These are phyloP conservation scores for Plasmodium ovale DNA, from an alignment of 169 alveolate species.

Conservation along the genomic window DNA sequence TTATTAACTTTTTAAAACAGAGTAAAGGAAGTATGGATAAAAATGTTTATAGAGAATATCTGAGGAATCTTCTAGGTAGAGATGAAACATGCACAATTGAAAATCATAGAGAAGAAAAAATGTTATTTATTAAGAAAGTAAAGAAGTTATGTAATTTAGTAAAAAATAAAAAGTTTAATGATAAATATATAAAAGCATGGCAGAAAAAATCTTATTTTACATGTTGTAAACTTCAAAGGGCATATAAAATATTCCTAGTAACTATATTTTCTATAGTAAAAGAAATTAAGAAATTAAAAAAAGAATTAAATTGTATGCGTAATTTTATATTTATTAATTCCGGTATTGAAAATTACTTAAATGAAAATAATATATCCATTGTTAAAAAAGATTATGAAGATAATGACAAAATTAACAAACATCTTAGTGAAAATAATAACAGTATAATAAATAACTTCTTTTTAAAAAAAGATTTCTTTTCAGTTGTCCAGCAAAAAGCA, in stretches of 20 bases:
- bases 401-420: not conserved
- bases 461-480: conserved; percentile 5
- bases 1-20: conserved; percentile 29
- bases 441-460: conserved; percentile 42
- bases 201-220: conserved; percentile 18
- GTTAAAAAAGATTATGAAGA: not conserved
- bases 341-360: conserved; percentile 62
- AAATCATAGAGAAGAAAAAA: conserved; percentile 48
- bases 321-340: conserved; percentile 71
- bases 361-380: conserved; percentile 48
- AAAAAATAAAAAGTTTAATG: conserved; percentile 61
- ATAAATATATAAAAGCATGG: conserved; percentile 23
- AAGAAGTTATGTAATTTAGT: conserved; percentile 41
- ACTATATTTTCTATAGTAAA: conserved; percentile 49
- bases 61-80: conserved; percentile 21
- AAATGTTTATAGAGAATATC: conserved; percentile 8
- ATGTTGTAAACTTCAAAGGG: conserved; percentile 53
- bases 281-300: conserved; percentile 48
- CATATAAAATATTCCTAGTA: conserved; percentile 43
- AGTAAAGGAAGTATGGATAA: conserved; percentile 7
- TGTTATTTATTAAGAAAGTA: conserved; percentile 34
- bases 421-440: not conserved
- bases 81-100: conserved; percentile 17
- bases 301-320: conserved; percentile 40
- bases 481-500: conserved; percentile 2